A percentile compares a stretch with the other conserved stretches of the same genome.
Conservation (phyloP, 768 basidiomycete species). For the Lepiota subincarnata region DNA sequence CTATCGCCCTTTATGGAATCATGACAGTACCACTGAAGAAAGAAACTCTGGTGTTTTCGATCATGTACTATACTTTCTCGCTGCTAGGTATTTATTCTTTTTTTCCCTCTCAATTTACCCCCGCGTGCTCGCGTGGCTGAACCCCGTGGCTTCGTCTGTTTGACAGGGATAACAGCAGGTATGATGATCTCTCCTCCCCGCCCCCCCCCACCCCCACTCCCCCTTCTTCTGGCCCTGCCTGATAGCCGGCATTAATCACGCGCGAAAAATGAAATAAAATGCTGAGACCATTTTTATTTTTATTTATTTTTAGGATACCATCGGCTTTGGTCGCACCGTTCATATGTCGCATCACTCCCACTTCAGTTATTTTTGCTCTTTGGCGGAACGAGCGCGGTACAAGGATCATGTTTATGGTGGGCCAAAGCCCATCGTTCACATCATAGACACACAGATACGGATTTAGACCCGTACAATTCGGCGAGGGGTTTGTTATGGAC, state of each 20-base stretch:
- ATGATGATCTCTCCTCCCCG: conserved; percentile 12
- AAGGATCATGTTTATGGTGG: conserved; percentile 90
- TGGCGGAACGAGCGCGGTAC: conserved; percentile 78
- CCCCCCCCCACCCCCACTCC: not conserved
- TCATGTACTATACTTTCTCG: conserved; percentile 79
- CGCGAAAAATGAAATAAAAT: not conserved
- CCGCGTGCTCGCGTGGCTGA: conserved; percentile 6
- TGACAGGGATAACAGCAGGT: conserved; percentile 49
- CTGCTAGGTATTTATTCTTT: conserved; percentile 61
- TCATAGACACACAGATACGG: conserved; percentile 82
- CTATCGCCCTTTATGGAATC: conserved; percentile 66
- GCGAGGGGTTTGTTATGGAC: conserved; percentile 76
- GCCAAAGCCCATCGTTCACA: conserved; percentile 79
- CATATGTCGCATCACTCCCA: conserved; percentile 71
- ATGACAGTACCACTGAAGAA: conserved; percentile 39
- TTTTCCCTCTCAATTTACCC: not conserved
- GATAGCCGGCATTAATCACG: too few relatives aligned
- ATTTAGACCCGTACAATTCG: conserved; percentile 81
- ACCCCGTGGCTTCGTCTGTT: not conserved
- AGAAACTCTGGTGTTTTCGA: conserved; percentile 57
- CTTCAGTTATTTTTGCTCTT: conserved; percentile 68
- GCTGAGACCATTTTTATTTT: not conserved
- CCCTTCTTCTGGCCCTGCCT: too few relatives aligned
- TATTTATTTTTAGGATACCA: conserved; percentile 57
- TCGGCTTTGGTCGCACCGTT: conserved; percentile 81